A percentile compares a stretch with the other conserved stretches of the same genome.
Evolutionary conservation across 306 rosid genomes (phyloP).

Genomic region (Medicago ruthenica): DNA sequence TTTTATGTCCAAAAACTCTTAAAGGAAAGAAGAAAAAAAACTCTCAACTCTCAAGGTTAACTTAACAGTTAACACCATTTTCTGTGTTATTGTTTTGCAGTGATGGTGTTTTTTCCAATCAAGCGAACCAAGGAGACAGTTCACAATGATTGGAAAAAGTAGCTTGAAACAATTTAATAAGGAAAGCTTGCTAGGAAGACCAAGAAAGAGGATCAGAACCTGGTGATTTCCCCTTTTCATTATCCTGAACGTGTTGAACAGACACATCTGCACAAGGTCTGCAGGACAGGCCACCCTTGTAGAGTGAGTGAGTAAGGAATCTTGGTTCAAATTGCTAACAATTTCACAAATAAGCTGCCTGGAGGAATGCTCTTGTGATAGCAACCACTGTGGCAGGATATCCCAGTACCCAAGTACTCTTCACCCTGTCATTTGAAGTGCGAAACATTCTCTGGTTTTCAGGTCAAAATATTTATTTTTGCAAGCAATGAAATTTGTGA

Average conservation of each 20-base stretch:
- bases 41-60: background rate
- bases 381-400: constrained; percentile 42
- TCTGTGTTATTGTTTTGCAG: background rate
- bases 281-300: background rate
- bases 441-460: background rate
- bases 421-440: constrained; percentile 6
- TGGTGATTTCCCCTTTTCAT: constrained; percentile 13
- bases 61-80: background rate
- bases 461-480: constrained; percentile 3
- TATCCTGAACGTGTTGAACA: background rate
- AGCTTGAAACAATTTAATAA: background rate
- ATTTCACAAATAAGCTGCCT: constrained; percentile 55
- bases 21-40: background rate
- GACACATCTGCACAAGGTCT: background rate
- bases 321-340: constrained; percentile 69
- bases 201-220: background rate
- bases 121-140: background rate
- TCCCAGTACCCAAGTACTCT: background rate
- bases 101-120: background rate
- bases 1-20: background rate
- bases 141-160: background rate
- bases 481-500: background rate
- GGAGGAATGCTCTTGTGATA: constrained; percentile 55
- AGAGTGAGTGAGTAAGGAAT: background rate
- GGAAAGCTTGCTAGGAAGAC: background rate